A percentile compares a stretch with the other conserved stretches of the same genome.
These are phyloP conservation scores for Globisporangium okanoganense DNA, from an alignment of 352 stramenopile species.

Conservation along the genomic window DNA sequence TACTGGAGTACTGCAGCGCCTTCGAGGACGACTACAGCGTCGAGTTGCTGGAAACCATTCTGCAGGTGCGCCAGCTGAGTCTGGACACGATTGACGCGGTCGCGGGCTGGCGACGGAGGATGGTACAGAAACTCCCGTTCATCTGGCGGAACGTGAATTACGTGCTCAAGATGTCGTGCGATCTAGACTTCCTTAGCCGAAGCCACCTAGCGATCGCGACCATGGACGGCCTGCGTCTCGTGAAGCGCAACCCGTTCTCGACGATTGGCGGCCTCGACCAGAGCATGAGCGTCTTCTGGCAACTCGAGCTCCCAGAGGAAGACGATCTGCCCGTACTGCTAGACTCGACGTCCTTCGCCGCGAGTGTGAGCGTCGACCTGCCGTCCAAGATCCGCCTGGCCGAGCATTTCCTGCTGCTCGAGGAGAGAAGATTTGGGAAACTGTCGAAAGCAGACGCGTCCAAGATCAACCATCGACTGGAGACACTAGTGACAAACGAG, in stretches of 20 bases:
- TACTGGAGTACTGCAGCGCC: slow-evolving; percentile 41
- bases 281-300: slow-evolving; percentile 52
- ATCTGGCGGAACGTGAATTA: slow-evolving; percentile 65
- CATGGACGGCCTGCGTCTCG: slow-evolving; percentile 53
- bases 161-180: slow-evolving; percentile 56
- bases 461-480: slow-evolving; percentile 38
- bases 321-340: slow-evolving; percentile 51
- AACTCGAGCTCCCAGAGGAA: slow-evolving; percentile 49
- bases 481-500: slow-evolving; percentile 53
- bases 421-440: slow-evolving; percentile 45
- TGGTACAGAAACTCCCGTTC: slow-evolving; percentile 60
- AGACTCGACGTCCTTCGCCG: slow-evolving; percentile 44
- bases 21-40: slow-evolving; percentile 42
- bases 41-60: slow-evolving; percentile 45
- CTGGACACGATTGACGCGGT: slow-evolving; percentile 53
- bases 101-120: slow-evolving; percentile 52
- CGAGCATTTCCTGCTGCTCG: slow-evolving; percentile 54
- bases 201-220: slow-evolving; percentile 45
- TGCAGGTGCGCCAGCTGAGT: slow-evolving; percentile 43
- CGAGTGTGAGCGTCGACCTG: slow-evolving; percentile 31
- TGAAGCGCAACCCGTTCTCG: slow-evolving; percentile 64
- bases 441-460: slow-evolving; percentile 28
- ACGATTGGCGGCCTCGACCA: slow-evolving; percentile 67
- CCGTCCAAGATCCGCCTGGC: slow-evolving; percentile 48
- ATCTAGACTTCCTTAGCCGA: slow-evolving; percentile 73